Percentiles rank a stretch among this genome's conserved stretches.
These are phyloP conservation scores for Rhododendron simsii DNA, from an alignment of 148 eudicot genomes.

Conservation along the genomic window DNA sequence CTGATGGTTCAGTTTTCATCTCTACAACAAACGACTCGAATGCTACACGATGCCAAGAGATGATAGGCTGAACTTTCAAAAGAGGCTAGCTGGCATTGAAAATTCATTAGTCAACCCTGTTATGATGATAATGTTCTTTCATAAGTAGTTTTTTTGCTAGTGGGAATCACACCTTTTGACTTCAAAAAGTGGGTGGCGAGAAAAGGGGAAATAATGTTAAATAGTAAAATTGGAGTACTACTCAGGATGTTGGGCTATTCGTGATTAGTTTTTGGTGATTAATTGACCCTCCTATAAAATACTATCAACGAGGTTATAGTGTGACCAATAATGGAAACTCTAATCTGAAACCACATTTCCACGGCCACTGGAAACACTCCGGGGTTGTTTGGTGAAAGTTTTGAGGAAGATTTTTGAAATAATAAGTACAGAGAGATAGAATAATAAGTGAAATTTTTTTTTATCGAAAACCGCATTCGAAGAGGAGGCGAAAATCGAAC, in stretches of 20 bases:
- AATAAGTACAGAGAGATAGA: too few relatives aligned
- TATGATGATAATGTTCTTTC: not conserved
- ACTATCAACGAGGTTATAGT: not conserved
- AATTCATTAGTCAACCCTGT: not conserved
- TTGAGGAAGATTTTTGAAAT: too few relatives aligned
- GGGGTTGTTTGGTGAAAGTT: too few relatives aligned
- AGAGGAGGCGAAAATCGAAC: too few relatives aligned
- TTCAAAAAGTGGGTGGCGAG: not conserved
- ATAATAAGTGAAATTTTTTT: too few relatives aligned
- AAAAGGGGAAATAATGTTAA: not conserved
- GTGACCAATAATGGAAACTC: not conserved
- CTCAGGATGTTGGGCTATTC: not conserved
- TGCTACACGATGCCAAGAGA: too few relatives aligned
- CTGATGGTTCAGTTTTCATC: too few relatives aligned
- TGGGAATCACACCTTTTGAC: not conserved
- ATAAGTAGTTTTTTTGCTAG: not conserved
- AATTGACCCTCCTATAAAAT: not conserved
- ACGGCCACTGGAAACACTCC: too few relatives aligned
- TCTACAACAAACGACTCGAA: rapidly evolving
- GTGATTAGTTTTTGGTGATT: not conserved
- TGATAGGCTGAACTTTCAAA: not conserved
- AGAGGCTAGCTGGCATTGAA: not conserved
- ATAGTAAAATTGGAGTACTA: not conserved
- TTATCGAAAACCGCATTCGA: too few relatives aligned
- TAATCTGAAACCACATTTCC: too few relatives aligned